Evolutionary conservation across 345 rosid species (phyloP), one percentile per base, ranked within the genome.

Genomic region (Sonneratia caseolaris): DNA sequence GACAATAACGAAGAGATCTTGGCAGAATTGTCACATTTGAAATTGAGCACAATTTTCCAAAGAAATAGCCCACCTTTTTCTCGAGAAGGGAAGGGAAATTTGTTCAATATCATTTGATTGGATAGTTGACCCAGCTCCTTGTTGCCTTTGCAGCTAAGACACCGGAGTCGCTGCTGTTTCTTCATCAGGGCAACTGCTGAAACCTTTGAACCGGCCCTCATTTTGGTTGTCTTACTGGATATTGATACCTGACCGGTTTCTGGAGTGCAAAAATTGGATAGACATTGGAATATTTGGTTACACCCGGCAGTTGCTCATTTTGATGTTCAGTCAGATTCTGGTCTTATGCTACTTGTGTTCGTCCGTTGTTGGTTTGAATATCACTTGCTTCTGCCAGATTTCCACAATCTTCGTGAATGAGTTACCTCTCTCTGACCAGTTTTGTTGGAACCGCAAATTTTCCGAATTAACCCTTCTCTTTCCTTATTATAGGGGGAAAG

Each of bases 271-370:
- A 79, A 77, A 77, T 75, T 82, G 83, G 82, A 80, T 76, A 68
- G 70, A 81, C 70, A 69, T 76, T 76, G 76, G 32, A 78, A 75
- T 78, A 65, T 78, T 83, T 76, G 69, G 21, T 37, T 81, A 72
- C 80, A 84, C 79, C 76, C 84, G 74, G 74, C 77, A 72, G 75
- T 79, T 80, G 87, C 79, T 80, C 70, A 70, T 76, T 81, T 82
- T 72, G 75, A 72, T 80, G 76, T 80, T 75, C 73, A 81, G 69
- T 81, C 69, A 69, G 82, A 80, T 79, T 62, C 37, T 62, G 66
- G 66, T 15, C 66, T 62, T 62, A 38, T 62, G 66, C 38, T 62
- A 9, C 38, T 62, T 32, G 10, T 62, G 37, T 35, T 27, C 38
- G 51, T 35, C 14, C 38, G 5, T 62, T 22, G 22, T 53, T 16